Percentiles rank a stretch among this genome's conserved stretches.
These are phyloP conservation scores for Trypanosoma avium DNA, from an alignment of 208 protist species.

Conservation along the genomic window DNA sequence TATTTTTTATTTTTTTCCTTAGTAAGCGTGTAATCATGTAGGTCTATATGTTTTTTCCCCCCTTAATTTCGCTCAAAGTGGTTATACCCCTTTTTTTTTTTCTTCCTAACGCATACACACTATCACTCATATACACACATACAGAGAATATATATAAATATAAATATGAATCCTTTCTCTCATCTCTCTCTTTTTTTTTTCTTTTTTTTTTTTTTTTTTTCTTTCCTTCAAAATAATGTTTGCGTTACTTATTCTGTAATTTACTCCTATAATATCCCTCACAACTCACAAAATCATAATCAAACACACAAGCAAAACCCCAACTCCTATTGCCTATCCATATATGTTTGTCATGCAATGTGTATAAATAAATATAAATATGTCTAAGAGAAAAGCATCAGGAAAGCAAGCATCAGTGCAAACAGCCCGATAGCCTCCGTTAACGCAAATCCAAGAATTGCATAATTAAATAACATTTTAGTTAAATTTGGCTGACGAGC, in stretches of 20 bases:
- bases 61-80: too few relatives aligned
- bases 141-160: too few relatives aligned
- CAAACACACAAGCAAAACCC: not conserved
- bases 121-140: too few relatives aligned
- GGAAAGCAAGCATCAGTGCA: constrained; percentile 90
- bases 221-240: too few relatives aligned
- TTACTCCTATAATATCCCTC: too few relatives aligned
- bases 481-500: constrained; percentile 89
- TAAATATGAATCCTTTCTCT: not conserved
- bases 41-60: too few relatives aligned
- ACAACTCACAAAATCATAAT: not conserved
- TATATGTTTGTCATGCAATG: not conserved
- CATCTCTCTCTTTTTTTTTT: not conserved
- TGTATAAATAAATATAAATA: too few relatives aligned
- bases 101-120: too few relatives aligned
- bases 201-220: not conserved
- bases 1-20: too few relatives aligned
- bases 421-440: constrained; percentile 92
- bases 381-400: constrained; percentile 93
- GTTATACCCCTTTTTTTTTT: too few relatives aligned
- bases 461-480: constrained; percentile 93
- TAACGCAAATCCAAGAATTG: constrained; percentile 91
- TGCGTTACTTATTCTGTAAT: too few relatives aligned
- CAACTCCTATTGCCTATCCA: not conserved
- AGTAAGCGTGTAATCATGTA: too few relatives aligned